A percentile compares a stretch with the other conserved stretches of the same genome.
These are phyloP conservation scores for Neurospora intermedia DNA, from an alignment of 495 filamentous ascomycete genomes.

Conservation along the genomic window DNA sequence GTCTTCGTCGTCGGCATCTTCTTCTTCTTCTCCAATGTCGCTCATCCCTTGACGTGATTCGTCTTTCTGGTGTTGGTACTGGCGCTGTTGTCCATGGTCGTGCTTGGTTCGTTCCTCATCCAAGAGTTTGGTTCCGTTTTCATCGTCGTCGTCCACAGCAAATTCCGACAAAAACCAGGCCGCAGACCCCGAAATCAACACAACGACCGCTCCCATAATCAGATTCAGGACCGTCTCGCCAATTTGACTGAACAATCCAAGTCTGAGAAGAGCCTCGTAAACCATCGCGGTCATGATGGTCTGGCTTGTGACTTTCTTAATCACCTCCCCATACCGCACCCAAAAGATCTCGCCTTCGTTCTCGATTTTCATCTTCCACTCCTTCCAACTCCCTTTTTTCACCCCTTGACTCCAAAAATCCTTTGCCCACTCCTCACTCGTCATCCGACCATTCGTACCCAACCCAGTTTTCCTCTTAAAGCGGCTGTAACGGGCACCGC, in stretches of 20 bases:
- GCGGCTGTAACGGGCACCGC: neutral
- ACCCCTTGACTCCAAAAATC: neutral
- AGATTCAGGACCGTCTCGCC: neutral
- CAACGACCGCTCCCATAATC: neutral
- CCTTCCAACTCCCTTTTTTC: neutral
- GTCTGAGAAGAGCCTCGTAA: neutral
- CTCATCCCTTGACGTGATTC: neutral
- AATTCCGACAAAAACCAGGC: neutral
- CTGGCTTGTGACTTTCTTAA: neutral
- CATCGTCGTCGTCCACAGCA: neutral
- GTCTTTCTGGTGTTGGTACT: neutral
- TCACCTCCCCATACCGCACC: neutral
- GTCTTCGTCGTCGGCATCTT: neutral
- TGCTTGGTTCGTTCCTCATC: neutral
- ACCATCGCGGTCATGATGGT: neutral
- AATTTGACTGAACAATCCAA: neutral
- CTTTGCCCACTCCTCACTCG: neutral
- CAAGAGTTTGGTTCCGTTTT: neutral
- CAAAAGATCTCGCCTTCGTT: neutral
- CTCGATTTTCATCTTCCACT: neutral
- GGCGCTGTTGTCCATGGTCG: neutral
- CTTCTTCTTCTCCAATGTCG: neutral
- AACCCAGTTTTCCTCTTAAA: neutral
- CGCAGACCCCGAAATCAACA: neutral
- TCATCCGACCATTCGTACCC: neutral